phyloP scores from a whole-genome alignment of 2,329 filamentous ascomycete genomes.

The Fusarium paranaense region DNA sequence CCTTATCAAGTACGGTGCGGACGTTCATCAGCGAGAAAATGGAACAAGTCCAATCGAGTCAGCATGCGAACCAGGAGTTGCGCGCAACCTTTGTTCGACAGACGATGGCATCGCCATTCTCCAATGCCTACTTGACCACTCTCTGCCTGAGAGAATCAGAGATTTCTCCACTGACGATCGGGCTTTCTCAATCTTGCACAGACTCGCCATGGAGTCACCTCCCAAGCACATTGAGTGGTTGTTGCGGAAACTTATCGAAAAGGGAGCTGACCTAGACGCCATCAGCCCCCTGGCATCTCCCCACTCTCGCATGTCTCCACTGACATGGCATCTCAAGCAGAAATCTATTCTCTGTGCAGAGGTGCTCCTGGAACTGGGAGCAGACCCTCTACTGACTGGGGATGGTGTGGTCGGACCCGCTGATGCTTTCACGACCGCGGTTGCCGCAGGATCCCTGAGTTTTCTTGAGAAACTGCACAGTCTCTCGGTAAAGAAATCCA shows the following conservation, averaged over 20 bases:
- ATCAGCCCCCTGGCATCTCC: background rate
- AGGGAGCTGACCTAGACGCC: background rate
- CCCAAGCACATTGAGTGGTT: background rate
- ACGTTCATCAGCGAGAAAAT: background rate
- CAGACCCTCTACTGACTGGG: background rate
- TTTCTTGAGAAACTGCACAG: background rate
- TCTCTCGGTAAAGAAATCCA: background rate
- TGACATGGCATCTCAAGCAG: background rate
- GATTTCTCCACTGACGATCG: background rate
- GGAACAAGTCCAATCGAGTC: background rate
- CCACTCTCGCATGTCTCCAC: background rate
- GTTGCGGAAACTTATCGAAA: background rate
- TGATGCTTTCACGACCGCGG: background rate
- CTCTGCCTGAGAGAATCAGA: background rate
- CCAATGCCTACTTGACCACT: background rate
- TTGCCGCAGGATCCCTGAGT: background rate
- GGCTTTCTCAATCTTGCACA: background rate
- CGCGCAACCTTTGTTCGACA: background rate
- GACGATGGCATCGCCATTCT: background rate
- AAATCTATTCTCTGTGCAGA: background rate
- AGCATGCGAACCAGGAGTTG: background rate
- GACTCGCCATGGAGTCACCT: background rate
- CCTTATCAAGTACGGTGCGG: background rate
- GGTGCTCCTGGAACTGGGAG: background rate
- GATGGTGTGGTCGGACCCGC: background rate